Evolutionary conservation across 805 yeast species (phyloP).

Genomic region (Suhomyces sp.): DNA sequence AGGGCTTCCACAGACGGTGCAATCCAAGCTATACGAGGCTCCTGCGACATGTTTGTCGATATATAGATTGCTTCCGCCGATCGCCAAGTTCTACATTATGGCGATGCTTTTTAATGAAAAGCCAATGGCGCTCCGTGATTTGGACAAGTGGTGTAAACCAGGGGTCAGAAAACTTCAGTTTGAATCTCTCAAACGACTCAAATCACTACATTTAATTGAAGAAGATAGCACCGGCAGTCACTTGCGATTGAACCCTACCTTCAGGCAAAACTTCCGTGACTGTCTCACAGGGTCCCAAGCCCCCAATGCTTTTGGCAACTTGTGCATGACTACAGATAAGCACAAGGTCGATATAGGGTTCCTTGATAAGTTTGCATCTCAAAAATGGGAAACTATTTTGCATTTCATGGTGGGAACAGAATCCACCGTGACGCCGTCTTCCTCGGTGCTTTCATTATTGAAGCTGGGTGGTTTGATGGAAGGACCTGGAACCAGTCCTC

Average conservation of each 20-base stretch:
- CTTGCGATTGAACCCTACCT: constrained; percentile 64
- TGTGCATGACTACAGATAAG: constrained; percentile 53
- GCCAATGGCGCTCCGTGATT: constrained; percentile 61
- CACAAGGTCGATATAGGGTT: constrained; percentile 60
- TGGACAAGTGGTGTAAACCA: constrained; percentile 75
- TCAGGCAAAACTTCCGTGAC: constrained; percentile 69
- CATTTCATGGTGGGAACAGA: constrained; percentile 98
- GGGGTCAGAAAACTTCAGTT: constrained; percentile 56
- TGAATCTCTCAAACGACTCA: constrained; percentile 77
- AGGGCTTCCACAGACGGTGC: constrained; percentile 84
- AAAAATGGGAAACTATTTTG: constrained; percentile 90
- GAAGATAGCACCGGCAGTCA: constrained; percentile 50
- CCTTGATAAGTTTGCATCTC: constrained; percentile 75
- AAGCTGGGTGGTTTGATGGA: constrained; percentile 88
- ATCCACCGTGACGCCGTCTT: constrained; percentile 62
- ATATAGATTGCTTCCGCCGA: constrained; percentile 81
- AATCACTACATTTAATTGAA: constrained; percentile 69
- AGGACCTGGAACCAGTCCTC: constrained; percentile 39
- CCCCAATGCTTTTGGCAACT: constrained; percentile 72
- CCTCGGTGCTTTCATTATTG: constrained; percentile 75
- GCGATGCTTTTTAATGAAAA: constrained; percentile 79
- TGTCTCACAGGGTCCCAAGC: constrained; percentile 79
- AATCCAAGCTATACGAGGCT: constrained; percentile 68
- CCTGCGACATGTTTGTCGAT: constrained; percentile 96
- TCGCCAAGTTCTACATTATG: constrained; percentile 88